These are phyloP conservation scores for Graphium sp. DNA, from an alignment of 2,329 filamentous ascomycete species.

Conservation along the genomic window DNA sequence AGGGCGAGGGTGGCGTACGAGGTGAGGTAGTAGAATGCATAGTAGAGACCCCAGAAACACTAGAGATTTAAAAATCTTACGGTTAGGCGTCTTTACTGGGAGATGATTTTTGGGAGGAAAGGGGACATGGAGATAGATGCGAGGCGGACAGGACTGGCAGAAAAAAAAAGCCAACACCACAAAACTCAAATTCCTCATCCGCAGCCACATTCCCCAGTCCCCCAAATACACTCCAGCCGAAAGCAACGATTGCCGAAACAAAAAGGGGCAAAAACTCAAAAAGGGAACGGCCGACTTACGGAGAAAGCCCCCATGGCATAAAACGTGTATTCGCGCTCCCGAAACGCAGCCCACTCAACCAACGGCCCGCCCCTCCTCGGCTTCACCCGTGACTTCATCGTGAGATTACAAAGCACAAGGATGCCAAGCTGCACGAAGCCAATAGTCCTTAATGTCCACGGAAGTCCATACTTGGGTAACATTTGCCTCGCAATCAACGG, in stretches of 20 bases:
- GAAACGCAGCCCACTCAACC: constrained; percentile 27
- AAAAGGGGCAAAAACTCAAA: too few species aligned
- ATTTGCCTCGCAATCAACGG: constrained; percentile 15
- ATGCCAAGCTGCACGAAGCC: constrained; percentile 38
- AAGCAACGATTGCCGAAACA: too few species aligned
- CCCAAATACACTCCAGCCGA: too few species aligned
- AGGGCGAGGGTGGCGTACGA: constrained; percentile 27
- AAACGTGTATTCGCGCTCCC: constrained; percentile 23
- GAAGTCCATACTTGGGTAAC: constrained; percentile 9
- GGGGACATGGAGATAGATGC: too few species aligned
- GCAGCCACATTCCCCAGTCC: too few species aligned
- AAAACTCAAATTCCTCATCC: too few species aligned
- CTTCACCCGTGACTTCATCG: constrained; percentile 22
- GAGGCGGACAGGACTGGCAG: too few species aligned
- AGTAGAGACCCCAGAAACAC: constrained; percentile 35
- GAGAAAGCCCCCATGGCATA: constrained; percentile 18
- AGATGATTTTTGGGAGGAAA: too few species aligned
- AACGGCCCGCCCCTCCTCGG: constrained; percentile 21
- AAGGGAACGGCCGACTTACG: too few species aligned
- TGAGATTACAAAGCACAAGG: constrained; percentile 17
- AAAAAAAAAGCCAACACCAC: too few species aligned
- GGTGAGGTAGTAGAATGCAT: constrained; percentile 41
- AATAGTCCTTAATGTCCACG: constrained; percentile 39
- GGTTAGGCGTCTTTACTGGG: too few species aligned
- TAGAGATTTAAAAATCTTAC: too few species aligned